Conservation (phyloP, 2,329 filamentous ascomycete genomes). For the Epichloe gansuensis region DNA sequence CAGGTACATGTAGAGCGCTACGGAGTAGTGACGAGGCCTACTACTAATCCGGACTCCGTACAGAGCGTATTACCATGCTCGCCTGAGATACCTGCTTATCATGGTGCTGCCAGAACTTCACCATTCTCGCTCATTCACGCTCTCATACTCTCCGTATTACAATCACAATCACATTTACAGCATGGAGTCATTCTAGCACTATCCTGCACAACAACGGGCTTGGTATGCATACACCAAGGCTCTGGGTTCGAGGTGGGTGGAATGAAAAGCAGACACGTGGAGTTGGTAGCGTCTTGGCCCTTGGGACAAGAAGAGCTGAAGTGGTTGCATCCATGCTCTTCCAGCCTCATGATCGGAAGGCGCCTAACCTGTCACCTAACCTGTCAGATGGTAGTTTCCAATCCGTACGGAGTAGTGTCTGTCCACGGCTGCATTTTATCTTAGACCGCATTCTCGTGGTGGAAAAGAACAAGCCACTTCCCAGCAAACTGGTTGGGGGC, state of each 20-base stretch:
- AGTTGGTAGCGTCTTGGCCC: constrained; percentile 6
- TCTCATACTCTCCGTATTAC: no score
- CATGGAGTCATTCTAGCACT: background rate
- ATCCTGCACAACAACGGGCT: background rate
- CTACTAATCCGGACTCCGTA: no score
- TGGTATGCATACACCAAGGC: background rate
- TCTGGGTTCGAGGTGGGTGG: constrained; percentile 1
- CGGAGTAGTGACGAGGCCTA: no score
- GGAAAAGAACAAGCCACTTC: constrained; percentile 1
- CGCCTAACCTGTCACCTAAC: background rate
- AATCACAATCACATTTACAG: background rate
- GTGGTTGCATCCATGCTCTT: background rate
- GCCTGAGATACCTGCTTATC: no score
- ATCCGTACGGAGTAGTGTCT: background rate
- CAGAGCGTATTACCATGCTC: no score
- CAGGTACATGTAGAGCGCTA: no score
- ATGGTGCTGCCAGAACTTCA: no score
- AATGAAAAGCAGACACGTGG: constrained; percentile 5
- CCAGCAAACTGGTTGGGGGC: background rate
- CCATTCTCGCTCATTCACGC: background rate
- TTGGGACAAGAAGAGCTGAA: constrained; percentile 2
- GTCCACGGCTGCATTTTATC: background rate
- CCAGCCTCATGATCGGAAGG: background rate
- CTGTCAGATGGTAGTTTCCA: no score
- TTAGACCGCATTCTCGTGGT: background rate